Evolutionary conservation across 176 grass and related monocot species (phyloP).

Genomic region (Paspalum vaginatum): DNA sequence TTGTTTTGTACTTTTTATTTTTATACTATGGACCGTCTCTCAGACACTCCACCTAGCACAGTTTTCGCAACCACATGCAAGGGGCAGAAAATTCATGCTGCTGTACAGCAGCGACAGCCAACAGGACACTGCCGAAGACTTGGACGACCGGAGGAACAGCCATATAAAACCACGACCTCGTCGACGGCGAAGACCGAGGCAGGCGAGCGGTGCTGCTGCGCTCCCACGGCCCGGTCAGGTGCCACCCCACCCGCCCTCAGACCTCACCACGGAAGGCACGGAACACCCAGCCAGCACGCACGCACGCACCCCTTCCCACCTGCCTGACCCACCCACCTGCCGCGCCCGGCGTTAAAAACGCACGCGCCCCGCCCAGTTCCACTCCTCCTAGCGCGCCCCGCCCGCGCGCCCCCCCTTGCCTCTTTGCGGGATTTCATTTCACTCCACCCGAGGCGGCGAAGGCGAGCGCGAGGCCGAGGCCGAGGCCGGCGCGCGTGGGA

Average conservation of each 20-base stretch:
- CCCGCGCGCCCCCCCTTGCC: neutral
- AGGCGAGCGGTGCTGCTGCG: neutral
- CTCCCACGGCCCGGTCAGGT: slow-evolving; percentile 8
- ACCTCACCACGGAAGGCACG: no score
- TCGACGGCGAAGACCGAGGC: neutral
- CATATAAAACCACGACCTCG: neutral
- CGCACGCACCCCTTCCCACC: no score
- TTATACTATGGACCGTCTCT: no score
- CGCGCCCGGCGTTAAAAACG: slow-evolving; percentile 32
- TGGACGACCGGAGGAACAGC: neutral
- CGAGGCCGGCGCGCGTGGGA: slow-evolving; percentile 38
- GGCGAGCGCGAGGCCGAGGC: neutral
- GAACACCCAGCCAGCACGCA: no score
- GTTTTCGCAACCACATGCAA: neutral
- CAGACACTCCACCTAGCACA: no score
- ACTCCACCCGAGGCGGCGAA: neutral
- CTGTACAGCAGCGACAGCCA: neutral
- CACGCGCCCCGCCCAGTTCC: neutral
- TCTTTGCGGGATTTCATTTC: neutral
- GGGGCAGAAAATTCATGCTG: neutral
- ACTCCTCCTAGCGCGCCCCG: slow-evolving; percentile 1
- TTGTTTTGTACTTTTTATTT: no score
- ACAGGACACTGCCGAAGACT: slow-evolving; percentile 11
- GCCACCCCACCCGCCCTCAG: neutral
- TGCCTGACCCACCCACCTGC: neutral